Base-by-base conservation (phyloP, 768 basidiomycete genomes). In the Xerocomellus dryophilus region DNA sequence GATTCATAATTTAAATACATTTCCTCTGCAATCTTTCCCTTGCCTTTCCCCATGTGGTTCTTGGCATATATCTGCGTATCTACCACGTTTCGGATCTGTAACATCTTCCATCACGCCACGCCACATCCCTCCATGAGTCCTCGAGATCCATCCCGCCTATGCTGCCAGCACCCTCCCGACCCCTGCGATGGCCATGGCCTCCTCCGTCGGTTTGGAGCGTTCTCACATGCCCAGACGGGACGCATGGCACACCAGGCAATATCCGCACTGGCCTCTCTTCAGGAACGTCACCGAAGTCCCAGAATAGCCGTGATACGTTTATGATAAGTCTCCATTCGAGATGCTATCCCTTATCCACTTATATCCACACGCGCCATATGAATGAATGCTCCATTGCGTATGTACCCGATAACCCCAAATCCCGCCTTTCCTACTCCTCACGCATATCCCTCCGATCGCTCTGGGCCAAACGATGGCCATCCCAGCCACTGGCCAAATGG, bases 61-160 rank as follows among this genome's bases (percentile, higher is more conserved):
- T 54, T 56, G 54, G 44, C 51, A 53, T 36, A 44, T 17, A 52
- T 40, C 7, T 15, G 31, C 34, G 27, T 39, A 56, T 17, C 12
- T 31, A 35, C 52, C 58, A 59, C 53, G 58, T 60, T 61, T 61
- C 58, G 44, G 59, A 58, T 60, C 58, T 58, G 35, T 59, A 23
- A 51, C 45, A 9, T 27, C 34, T 29, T 48, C 20, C 36, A 51
- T 51, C 48, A 39, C 38, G 42, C 38, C 18, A 17, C 53, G 53
- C 53, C 54, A 56, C 53, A 52, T n/a, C 18, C 51, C 39, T n/a
- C 52, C 42, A 12, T 39, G 17, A n/a, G n/a, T n/a, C 49, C 32
- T 43, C 20, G 27, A 42, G 21, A 51, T 6, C 34, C 39, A 43
- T 6, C 47, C 47, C 21, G 21, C n/a, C 46, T 18, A 17, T 3